Percentiles rank a stretch among this genome's conserved stretches.
These are phyloP conservation scores for Eucalyptus decipiens DNA, from an alignment of 345 rosid species.

Conservation along the genomic window DNA sequence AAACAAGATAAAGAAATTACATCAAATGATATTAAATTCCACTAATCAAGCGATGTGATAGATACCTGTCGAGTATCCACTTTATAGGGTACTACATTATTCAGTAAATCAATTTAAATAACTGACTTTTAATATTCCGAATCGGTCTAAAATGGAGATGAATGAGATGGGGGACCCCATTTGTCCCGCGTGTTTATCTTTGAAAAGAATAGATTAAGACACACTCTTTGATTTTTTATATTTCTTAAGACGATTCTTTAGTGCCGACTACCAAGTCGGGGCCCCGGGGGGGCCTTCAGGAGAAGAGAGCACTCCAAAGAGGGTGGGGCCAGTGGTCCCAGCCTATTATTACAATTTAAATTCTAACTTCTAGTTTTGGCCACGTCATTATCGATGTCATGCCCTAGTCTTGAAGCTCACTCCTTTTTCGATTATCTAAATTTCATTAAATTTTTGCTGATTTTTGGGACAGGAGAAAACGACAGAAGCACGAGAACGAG, in stretches of 20 bases:
- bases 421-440: background rate
- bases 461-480: background rate
- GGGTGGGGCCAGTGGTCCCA: background rate
- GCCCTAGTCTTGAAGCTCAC: background rate
- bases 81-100: rapidly evolving
- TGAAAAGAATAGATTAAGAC: background rate
- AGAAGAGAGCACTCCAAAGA: background rate
- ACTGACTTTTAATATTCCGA: background rate
- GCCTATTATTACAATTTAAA: background rate
- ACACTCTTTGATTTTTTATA: background rate
- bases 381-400: background rate
- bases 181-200: background rate
- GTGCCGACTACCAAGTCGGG: background rate
- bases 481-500: background rate
- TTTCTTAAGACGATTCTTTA: background rate
- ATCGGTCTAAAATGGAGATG: background rate
- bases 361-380: background rate
- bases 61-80: background rate
- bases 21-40: background rate
- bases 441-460: background rate
- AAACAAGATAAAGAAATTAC: background rate
- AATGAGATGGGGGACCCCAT: background rate
- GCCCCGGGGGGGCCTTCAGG: background rate
- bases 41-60: background rate
- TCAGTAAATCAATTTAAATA: background rate